phyloP scores from a whole-genome alignment of 139 green algal genomes.

The Coelastrella sp. region DNA sequence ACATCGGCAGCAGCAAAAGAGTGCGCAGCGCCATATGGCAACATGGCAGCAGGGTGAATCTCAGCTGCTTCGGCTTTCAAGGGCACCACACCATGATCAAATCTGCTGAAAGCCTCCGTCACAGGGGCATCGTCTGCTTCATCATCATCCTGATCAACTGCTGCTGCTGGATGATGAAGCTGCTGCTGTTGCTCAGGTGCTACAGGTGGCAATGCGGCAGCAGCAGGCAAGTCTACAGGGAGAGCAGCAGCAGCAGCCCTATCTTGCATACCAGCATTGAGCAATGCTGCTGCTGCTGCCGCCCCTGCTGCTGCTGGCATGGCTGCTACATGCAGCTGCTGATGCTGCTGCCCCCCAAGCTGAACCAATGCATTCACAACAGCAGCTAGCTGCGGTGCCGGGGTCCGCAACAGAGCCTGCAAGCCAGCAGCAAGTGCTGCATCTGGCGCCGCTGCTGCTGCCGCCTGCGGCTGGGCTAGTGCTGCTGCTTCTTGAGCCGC shows the following conservation, averaged over 20 bases:
- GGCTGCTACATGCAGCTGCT: background rate
- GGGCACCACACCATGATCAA: background rate
- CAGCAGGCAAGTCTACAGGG: background rate
- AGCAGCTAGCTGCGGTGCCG: background rate
- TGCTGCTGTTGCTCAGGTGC: background rate
- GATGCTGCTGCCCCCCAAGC: background rate
- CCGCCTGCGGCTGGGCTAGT: too few species aligned
- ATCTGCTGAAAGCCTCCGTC: background rate
- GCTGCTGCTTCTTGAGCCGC: background rate
- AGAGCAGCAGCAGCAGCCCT: background rate
- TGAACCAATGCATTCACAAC: background rate
- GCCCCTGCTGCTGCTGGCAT: background rate
- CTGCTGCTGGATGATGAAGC: background rate
- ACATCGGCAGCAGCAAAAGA: background rate
- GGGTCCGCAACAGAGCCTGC: background rate
- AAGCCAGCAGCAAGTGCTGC: background rate
- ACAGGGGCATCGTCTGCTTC: background rate
- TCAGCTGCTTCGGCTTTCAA: background rate
- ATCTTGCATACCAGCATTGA: too few species aligned
- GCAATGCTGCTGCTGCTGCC: conserved; percentile 1
- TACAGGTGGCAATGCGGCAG: background rate
- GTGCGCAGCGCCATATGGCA: background rate
- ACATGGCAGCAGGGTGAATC: background rate
- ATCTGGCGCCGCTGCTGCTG: background rate
- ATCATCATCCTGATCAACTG: background rate